Evolutionary conservation across 2,329 filamentous ascomycete genomes (phyloP).

Genomic region (Colletotrichum sp.): DNA sequence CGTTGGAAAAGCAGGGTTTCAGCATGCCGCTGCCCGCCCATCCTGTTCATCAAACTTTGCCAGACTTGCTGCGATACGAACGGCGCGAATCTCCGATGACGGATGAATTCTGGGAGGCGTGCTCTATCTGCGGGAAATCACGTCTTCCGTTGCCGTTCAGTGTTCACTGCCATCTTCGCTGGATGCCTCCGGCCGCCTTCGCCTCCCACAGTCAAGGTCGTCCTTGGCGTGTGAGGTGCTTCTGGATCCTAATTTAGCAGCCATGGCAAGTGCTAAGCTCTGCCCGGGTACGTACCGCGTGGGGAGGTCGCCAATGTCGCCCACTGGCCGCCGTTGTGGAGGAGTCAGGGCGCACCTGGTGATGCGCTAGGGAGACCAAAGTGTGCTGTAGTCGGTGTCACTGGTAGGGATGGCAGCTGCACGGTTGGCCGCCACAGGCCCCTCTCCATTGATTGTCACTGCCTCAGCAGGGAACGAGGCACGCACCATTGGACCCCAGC

Average conservation of each 20-base stretch:
- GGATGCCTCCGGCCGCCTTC: neutral
- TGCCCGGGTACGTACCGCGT: neutral
- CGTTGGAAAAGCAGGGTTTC: constrained; percentile 14
- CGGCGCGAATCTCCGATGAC: constrained; percentile 7
- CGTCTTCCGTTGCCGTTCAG: neutral
- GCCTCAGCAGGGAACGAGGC: neutral
- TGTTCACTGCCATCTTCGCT: neutral
- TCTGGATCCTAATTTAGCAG: neutral
- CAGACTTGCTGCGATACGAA: neutral
- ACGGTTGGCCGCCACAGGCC: neutral
- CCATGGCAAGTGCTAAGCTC: neutral
- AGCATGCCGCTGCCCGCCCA: constrained; percentile 7
- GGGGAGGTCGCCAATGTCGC: neutral
- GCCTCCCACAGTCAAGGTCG: neutral
- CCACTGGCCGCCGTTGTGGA: neutral
- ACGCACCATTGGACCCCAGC: neutral
- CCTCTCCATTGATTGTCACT: constrained; percentile 16
- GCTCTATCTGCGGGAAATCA: neutral
- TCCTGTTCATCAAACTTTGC: constrained; percentile 16
- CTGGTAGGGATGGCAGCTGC: constrained; percentile 15
- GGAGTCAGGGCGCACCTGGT: neutral
- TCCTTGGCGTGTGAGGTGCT: neutral
- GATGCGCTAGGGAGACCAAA: neutral
- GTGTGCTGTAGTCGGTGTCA: neutral
- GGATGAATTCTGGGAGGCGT: neutral